Percentiles rank a stretch among this genome's conserved stretches.
Evolutionary conservation across 768 basidiomycete genomes (phyloP).

Genomic region (Pleurotus tuber-regium): DNA sequence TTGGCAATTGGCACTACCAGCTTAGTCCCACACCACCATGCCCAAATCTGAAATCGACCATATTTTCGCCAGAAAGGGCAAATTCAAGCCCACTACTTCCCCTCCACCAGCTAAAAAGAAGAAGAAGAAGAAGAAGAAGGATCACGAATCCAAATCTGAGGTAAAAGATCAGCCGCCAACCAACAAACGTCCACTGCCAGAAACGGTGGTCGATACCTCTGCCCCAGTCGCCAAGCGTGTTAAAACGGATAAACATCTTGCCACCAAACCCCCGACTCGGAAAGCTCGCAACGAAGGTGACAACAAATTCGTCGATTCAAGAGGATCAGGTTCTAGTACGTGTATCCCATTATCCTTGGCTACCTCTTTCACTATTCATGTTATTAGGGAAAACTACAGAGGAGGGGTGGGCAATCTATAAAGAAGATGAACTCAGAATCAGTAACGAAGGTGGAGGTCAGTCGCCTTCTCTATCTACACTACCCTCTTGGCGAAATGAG

Average conservation of each 20-base stretch:
- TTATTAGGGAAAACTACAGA: slow-evolving; percentile 70
- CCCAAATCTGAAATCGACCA: slow-evolving; percentile 80
- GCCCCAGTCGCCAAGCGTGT: slow-evolving; percentile 32
- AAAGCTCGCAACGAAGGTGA: slow-evolving; percentile 33
- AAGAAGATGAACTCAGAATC: slow-evolving; percentile 81
- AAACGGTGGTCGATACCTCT: slow-evolving; percentile 71
- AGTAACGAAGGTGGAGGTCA: slow-evolving; percentile 68
- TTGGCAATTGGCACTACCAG: no score
- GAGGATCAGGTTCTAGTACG: slow-evolving; percentile 70
- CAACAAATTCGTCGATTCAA: slow-evolving; percentile 67
- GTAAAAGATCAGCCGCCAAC: slow-evolving; percentile 17
- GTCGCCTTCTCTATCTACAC: slow-evolving; percentile 19
- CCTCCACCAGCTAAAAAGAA: slow-evolving; percentile 35
- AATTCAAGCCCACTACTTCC: slow-evolving; percentile 20
- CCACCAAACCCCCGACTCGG: slow-evolving; percentile 9
- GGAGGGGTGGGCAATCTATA: slow-evolving; percentile 78
- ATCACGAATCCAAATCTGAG: slow-evolving; percentile 20
- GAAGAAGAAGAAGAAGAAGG: slow-evolving; percentile 44
- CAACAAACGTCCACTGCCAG: slow-evolving; percentile 43
- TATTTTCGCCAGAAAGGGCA: slow-evolving; percentile 66
- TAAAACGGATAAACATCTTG: slow-evolving; percentile 26
- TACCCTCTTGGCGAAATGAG: slow-evolving; percentile 19
- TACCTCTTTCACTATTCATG: slow-evolving; percentile 6
- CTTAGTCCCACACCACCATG: slow-evolving; percentile 31
- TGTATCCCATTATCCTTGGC: slow-evolving; percentile 17